Base-by-base conservation (phyloP, 2,329 filamentous ascomycete species). In the Phaeosphaeria sp. region DNA sequence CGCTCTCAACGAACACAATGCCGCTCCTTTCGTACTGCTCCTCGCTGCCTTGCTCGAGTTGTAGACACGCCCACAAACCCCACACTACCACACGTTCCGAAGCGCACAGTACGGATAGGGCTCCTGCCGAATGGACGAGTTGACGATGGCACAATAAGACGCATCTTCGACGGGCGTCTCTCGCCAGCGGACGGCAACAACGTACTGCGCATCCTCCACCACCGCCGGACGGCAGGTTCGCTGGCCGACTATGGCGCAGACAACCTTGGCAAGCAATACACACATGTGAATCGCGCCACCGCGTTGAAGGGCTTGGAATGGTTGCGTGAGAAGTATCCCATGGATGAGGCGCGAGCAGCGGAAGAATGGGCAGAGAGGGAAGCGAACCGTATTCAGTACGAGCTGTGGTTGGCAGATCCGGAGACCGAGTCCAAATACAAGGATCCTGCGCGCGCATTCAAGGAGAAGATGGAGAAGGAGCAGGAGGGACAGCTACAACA, bases 311-410 rank as follows among this genome's bases (percentile, higher is more conserved):
- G 67, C 5, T 57, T 79, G 22, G 65, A 71, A 23, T 78, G 73
- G 69, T 63, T 79, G 47, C 73, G 77, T 15, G 60, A 73, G 6
- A 55, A 56, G 13, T 74, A 69, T 50, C 77, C 77, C n/a, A 66
- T 78, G 27, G 77, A 79, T 59, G 77, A 79, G 52, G 76, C 77
- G 48, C 68, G 71, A 1, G 76, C 76, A 15, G 77, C 77, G 10
- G 71, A 76, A 50, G 72, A 73, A 53, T 79, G 76, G 75, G 75
- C 75, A 6, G 73, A 77, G 61, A 69, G 64, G 43, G 76, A 78
- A 55, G 75, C 74, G 1, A 75, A 77, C 55, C 68, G 73, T 46
- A 74, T 78, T n/a, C 65, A 76, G 22, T 73, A 74, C 43, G 74
- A 77, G 59, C 60, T 78, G 4, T 73, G 73, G 73, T 63, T 75